Evolutionary conservation across 2,329 filamentous ascomycete species (phyloP).

Genomic region (Clarireedia monteithiana): DNA sequence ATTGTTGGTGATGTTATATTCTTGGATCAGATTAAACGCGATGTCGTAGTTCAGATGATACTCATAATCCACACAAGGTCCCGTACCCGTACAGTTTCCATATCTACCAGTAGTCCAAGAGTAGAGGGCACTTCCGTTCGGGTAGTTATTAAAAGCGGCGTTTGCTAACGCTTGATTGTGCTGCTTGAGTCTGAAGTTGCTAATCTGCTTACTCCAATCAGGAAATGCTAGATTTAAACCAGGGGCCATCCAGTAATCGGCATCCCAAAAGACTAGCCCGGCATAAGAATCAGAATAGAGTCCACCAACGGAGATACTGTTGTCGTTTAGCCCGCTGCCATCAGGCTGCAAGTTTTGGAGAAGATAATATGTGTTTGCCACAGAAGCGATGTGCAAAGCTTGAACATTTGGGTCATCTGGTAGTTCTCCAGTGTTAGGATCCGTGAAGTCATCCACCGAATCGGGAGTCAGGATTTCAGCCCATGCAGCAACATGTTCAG

Average conservation of each 20-base stretch:
- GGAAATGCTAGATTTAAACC: slow-evolving; percentile 58
- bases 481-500: slow-evolving; percentile 56
- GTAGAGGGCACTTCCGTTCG: slow-evolving; percentile 50
- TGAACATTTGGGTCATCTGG: slow-evolving; percentile 52
- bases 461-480: slow-evolving; percentile 48
- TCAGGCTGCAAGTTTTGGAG: slow-evolving; percentile 41
- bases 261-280: slow-evolving; percentile 41
- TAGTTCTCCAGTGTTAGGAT: slow-evolving; percentile 47
- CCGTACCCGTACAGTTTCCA: slow-evolving; percentile 59
- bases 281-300: slow-evolving; percentile 60
- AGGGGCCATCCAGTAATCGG: slow-evolving; percentile 38
- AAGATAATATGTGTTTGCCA: slow-evolving; percentile 49
- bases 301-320: slow-evolving; percentile 62
- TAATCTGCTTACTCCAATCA: slow-evolving; percentile 52
- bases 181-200: slow-evolving; percentile 53
- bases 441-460: slow-evolving; percentile 55
- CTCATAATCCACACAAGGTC: slow-evolving; percentile 62
- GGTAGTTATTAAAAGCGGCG: slow-evolving; percentile 51
- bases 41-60: slow-evolving; percentile 68
- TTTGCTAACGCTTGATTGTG: slow-evolving; percentile 54
- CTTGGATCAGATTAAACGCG: slow-evolving; percentile 38
- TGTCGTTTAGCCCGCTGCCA: slow-evolving; percentile 47
- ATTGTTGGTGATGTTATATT: slow-evolving; percentile 29
- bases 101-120: slow-evolving; percentile 61
- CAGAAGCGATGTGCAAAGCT: slow-evolving; percentile 41